Evolutionary conservation across 441 rosid genomes (phyloP).

Genomic region (Rhodomyrtus psidioides): DNA sequence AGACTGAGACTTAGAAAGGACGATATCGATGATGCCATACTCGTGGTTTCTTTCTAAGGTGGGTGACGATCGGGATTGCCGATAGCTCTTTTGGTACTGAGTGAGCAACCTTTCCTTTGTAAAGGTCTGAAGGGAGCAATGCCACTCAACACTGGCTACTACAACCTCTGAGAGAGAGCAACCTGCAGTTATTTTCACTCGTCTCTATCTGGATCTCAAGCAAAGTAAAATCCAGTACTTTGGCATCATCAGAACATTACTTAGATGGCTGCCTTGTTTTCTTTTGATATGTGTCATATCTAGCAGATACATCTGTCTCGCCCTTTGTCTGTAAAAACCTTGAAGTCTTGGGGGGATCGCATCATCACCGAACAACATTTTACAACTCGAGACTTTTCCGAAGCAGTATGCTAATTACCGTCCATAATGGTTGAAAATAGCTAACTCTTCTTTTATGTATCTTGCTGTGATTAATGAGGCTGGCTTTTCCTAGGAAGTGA

Average conservation of each 20-base stretch:
- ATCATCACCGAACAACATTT: constrained; percentile 58
- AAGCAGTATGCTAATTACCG: constrained; percentile 44
- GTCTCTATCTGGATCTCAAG: constrained; percentile 68
- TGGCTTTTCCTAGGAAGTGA: constrained; percentile 41
- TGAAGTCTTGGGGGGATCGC: constrained; percentile 48
- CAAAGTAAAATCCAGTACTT: constrained; percentile 34
- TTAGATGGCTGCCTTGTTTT: neutral
- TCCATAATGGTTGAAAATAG: neutral
- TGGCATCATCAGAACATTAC: neutral
- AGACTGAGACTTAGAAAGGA: neutral
- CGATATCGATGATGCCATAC: neutral
- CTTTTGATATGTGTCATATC: neutral
- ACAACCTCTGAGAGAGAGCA: constrained; percentile 55
- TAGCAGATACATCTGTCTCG: constrained; percentile 54
- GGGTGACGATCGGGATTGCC: neutral
- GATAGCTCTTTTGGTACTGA: neutral
- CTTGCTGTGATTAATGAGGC: neutral
- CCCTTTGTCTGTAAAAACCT: constrained; percentile 35
- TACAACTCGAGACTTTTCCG: constrained; percentile 49
- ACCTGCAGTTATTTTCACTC: constrained; percentile 63
- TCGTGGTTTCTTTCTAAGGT: neutral
- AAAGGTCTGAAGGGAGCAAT: constrained; percentile 25
- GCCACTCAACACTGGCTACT: constrained; percentile 49
- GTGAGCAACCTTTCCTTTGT: neutral
- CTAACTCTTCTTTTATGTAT: neutral